Conservation (phyloP, 1,284 basidiomycete species). For the Volvariella surrecta region DNA sequence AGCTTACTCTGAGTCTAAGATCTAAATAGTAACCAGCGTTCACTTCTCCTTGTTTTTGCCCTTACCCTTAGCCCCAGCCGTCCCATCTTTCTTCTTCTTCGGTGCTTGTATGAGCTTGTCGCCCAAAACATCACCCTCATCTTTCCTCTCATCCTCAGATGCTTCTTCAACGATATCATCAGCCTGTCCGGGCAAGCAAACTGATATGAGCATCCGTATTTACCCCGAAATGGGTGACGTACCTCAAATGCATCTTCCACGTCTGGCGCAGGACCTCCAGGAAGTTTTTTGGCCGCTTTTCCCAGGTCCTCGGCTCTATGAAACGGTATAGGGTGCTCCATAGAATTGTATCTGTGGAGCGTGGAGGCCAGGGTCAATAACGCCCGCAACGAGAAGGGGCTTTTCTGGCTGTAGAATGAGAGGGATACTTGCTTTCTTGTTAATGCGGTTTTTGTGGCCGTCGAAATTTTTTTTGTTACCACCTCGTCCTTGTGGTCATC, state of each 20-base stretch:
- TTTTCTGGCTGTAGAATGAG: constrained; percentile 1
- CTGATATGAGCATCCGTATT: background rate
- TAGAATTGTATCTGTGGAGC: constrained; percentile 66
- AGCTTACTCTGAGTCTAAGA: no score
- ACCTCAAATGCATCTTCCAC: constrained; percentile 79
- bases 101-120: constrained; percentile 43
- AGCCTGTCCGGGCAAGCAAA: constrained; percentile 20
- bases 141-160: constrained; percentile 42
- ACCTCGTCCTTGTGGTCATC: constrained; percentile 69
- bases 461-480: constrained; percentile 78
- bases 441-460: constrained; percentile 77
- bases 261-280: constrained; percentile 68
- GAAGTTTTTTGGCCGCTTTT: constrained; percentile 71
- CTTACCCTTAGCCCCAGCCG: constrained; percentile 12
- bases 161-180: constrained; percentile 41
- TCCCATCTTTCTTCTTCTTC: constrained; percentile 30
- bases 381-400: background rate
- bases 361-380: constrained; percentile 2
- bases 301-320: constrained; percentile 79
- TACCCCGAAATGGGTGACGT: constrained; percentile 15
- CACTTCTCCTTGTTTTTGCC: constrained; percentile 7
- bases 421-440: constrained; percentile 65
- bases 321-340: constrained; percentile 87
- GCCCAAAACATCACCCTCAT: constrained; percentile 31
- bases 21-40: no score